Evolutionary conservation across 2,329 filamentous ascomycete genomes (phyloP), one percentile per base, ranked within the genome.

Genomic region (Fusarium redolens): DNA sequence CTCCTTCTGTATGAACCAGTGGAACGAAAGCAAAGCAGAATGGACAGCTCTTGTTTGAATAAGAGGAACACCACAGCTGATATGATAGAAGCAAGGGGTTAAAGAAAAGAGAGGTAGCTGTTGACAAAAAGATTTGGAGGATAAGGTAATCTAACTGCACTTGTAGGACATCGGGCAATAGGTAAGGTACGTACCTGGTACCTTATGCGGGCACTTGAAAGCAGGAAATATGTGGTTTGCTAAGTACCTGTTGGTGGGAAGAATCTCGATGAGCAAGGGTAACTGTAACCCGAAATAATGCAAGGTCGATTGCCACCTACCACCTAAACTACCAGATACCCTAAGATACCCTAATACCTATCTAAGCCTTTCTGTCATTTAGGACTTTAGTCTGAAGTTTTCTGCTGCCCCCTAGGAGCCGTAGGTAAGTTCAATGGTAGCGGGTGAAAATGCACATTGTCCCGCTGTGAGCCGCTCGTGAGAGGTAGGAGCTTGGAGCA

Each of bases 391-490:
- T 28, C 28, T 28, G 28, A 28, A 28, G 28, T 28, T 28, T 28
- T 28, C 28, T 28, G 28, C 35, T 15, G 35, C 35, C 28, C 28
- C 25, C 25, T 25, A 25, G 25, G 25, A 5, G 5, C 5, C 25
- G 25, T 25, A 5, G 25, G 25, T 25, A 25, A 5, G 25, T 25
- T 25, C 25, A 25, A 25, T 25, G 25, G 22, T 37, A 37, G 43
- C 55, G 56, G 40, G 30, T 44, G 44, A 44, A 50, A 60, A 38
- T n/a, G 43, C 40, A 35, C 20, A 55, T 45, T 51, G 55, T 44
- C 61, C 69, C 55, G 65, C 50, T 35, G 22, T 57, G 68, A 74
- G 68, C 67, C 68, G 72, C 69, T 62, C 48, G 50, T 61, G 48
- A 50, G 37, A 37, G 30, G 43, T 44, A 60, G 35, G 52, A 60